Base-by-base conservation (phyloP, 208 protist species). In the Jaenimonas drosophilae region DNA sequence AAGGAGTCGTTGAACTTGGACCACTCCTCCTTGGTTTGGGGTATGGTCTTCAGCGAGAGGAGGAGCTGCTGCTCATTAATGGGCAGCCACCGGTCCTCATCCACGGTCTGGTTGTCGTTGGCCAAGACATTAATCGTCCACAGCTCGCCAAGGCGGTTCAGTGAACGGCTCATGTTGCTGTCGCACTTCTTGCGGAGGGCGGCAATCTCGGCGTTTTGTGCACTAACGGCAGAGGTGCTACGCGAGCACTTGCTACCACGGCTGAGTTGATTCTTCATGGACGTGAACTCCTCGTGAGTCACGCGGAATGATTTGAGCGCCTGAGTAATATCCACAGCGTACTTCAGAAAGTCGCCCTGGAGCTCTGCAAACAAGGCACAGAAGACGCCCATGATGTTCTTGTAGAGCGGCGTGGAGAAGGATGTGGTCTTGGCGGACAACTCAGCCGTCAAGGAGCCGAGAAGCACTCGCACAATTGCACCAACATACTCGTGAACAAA, bases 11-110 rank as follows among this genome's bases (percentile, higher is more conserved):
- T 38, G 76, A 79, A 93, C 33, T 77, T 74, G 16, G 79, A 25
- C 73, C 76, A 89, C 54, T 93, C 79, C 50, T 93, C 84, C 55
- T 77, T 74, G 4, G 74, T 84, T 9, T 80, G 50, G 20, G 74
- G 74, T 24, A 77, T 36, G 11, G 65, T 69, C 39, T 83, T 79
- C 26, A 85, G 66, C 19, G 38, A 59, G 12, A 26, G 49, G 26
- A 88, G 64, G 40, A 88, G 62, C 12, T 63, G 54, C 43, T 75
- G 49, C 52, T 87, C 79, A 33, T 74, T 78, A 27, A 86, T 75
- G 0, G 67, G 64, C 31, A 87, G 40, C 5, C 61, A 64, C 16
- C 61, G 54, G 19, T 88, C 75, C 43, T 81, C 66, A 14, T 49
- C 60, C n/a, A n/a, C 49, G 29, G 53, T 54, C 23, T 25, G 17